Base-by-base conservation (phyloP, 495 filamentous ascomycete species). In the Mycothermus thermophilus region DNA sequence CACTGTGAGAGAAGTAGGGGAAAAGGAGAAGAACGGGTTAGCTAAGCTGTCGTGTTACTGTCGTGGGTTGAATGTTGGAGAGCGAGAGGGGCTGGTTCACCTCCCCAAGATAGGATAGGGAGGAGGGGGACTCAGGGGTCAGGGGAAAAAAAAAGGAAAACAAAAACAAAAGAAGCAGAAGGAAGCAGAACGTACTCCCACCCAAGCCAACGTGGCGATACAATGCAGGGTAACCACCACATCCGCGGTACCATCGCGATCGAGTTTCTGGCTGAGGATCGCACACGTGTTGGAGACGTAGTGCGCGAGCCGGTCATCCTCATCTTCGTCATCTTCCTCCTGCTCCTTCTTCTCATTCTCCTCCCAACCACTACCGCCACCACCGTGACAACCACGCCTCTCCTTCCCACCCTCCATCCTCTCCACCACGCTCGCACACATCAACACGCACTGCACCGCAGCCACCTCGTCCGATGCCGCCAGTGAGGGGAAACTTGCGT, bases 211-310 rank as follows among this genome's bases (percentile, higher is more conserved):
- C 11, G 39, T 44, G 1, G 47, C 36, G 16, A 56, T 52, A 14
- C 49, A 52, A 12, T 46, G 36, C 28, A 56, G 36, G 5, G 44
- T 47, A 11, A 45, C 35, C n/a, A 33, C 27, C n/a, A 35, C 27
- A 18, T 50, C 39, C 18, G 38, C 44, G 5, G 21, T 29, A 8
- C 37, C 27, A 9, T 43, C 37, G 22, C 46, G 40, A 25, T 34
- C 41, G 15, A 56, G 41, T 26, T 48, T 47, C 21, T 28, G 40
- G 34, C 48, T 56, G 5, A 56, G 32, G 8, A 52, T 48, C n/a
- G 47, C 27, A 33, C 50, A 56, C 9, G 45, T 43, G 25, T 38
- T 52, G 28, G 47, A 48, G 6, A 53, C 50, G 32, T 56, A 41
- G 31, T 51, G 51, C 10, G 44, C 36, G 16, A 52, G 31, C 2